Percentiles rank a stretch among this genome's conserved stretches.
These are phyloP conservation scores for Saccharomyces hybrid DNA, from an alignment of 1,139 yeast species.

Conservation along the genomic window DNA sequence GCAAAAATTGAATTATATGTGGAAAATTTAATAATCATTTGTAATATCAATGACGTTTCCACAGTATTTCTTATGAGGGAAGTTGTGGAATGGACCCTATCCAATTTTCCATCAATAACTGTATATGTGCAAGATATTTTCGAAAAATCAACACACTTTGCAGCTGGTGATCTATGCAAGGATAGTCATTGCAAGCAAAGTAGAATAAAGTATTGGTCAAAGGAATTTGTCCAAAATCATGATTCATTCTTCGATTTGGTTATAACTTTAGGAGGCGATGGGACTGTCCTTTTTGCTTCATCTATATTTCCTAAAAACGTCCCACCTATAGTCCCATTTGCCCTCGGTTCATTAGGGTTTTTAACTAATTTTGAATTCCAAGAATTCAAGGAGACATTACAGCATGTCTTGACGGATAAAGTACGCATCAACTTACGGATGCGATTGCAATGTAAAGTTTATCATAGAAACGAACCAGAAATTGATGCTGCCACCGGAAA, in stretches of 20 bases:
- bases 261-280: slow-evolving; percentile 81
- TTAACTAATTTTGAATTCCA: slow-evolving; percentile 71
- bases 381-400: slow-evolving; percentile 51
- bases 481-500: slow-evolving; percentile 19
- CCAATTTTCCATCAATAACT: slow-evolving; percentile 41
- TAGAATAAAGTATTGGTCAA: slow-evolving; percentile 61
- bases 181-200: slow-evolving; percentile 28
- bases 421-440: slow-evolving; percentile 72
- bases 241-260: slow-evolving; percentile 63
- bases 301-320: slow-evolving; percentile 72
- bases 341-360: slow-evolving; percentile 76
- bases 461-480: slow-evolving; percentile 28
- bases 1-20: slow-evolving; percentile 70
- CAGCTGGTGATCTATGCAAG: slow-evolving; percentile 35
- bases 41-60: slow-evolving; percentile 81
- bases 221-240: slow-evolving; percentile 42
- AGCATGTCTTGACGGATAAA: slow-evolving; percentile 54
- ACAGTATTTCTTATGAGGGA: slow-evolving; percentile 67
- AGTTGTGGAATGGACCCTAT: slow-evolving; percentile 66
- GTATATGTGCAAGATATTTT: slow-evolving; percentile 71
- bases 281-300: slow-evolving; percentile 75
- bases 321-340: slow-evolving; percentile 78
- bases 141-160: slow-evolving; percentile 53
- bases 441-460: slow-evolving; percentile 66
- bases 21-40: slow-evolving; percentile 63